These are phyloP conservation scores for Mucor sp. DNA, from an alignment of 371 early-diverging fungal genomes.

Conservation along the genomic window DNA sequence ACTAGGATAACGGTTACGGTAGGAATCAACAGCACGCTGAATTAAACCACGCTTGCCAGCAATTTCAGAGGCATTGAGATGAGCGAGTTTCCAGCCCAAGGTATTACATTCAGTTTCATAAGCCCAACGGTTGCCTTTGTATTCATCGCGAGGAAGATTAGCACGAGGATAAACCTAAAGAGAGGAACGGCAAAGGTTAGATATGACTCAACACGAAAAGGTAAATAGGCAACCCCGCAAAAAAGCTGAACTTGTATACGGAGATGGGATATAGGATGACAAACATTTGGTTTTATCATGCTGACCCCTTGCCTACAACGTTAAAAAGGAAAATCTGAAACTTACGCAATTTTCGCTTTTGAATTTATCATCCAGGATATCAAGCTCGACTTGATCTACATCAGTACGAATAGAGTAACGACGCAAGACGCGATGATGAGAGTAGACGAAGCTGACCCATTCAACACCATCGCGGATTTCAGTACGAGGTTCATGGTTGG, in stretches of 20 bases:
- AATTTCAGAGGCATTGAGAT: slow-evolving; percentile 76
- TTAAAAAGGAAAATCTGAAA: not conserved
- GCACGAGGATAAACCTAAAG: slow-evolving; percentile 62
- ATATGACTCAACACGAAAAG: not conserved
- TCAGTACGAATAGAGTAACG: slow-evolving; percentile 79
- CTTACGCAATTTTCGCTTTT: slow-evolving; percentile 39
- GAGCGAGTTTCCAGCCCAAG: slow-evolving; percentile 47
- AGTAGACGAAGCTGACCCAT: slow-evolving; percentile 67
- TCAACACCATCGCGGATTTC: slow-evolving; percentile 55
- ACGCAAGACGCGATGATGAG: slow-evolving; percentile 55
- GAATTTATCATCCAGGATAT: slow-evolving; percentile 29
- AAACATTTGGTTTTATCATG: not conserved
- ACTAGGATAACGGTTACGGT: slow-evolving; percentile 82
- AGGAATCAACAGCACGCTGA: slow-evolving; percentile 94
- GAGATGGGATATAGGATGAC: not conserved
- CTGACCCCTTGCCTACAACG: not conserved
- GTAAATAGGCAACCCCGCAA: not conserved
- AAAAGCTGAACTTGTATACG: not conserved
- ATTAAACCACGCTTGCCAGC: slow-evolving; percentile 88
- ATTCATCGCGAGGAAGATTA: slow-evolving; percentile 62
- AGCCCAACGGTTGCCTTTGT: slow-evolving; percentile 76
- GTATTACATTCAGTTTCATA: slow-evolving; percentile 39
- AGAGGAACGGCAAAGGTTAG: not conserved
- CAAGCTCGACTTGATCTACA: slow-evolving; percentile 60
- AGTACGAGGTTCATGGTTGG: slow-evolving; percentile 30